These are phyloP conservation scores for Saccharomyces hybrid DNA, from an alignment of 1,139 yeast species.

Conservation along the genomic window DNA sequence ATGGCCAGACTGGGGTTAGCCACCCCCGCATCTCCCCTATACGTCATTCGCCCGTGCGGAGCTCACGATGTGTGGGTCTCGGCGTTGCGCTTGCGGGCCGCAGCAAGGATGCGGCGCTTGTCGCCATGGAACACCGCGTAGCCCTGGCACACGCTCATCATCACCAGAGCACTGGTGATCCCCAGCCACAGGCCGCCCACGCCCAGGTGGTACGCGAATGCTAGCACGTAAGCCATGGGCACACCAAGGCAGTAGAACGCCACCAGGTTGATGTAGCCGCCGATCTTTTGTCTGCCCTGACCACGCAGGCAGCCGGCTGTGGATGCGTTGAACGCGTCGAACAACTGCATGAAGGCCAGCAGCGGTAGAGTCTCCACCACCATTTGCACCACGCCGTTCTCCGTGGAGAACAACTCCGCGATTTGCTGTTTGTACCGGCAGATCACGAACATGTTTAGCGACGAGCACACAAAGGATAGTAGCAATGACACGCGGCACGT, in stretches of 20 bases:
- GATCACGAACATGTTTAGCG: conserved; percentile 48
- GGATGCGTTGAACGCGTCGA: conserved; percentile 75
- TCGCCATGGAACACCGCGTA: conserved; percentile 34
- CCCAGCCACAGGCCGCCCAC: conserved; percentile 85
- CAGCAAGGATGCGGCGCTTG: conserved; percentile 32
- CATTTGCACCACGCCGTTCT: conserved; percentile 50
- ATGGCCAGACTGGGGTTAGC: background rate
- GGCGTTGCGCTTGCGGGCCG: conserved; percentile 37
- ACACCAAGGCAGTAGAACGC: conserved; percentile 65
- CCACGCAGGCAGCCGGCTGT: conserved; percentile 82
- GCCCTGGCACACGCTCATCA: conserved; percentile 57
- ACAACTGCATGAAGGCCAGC: conserved; percentile 63
- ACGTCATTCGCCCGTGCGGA: background rate
- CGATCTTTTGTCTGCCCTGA: conserved; percentile 77
- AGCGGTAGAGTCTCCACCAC: conserved; percentile 52
- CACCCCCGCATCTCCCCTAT: background rate
- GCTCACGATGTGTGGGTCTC: conserved; percentile 37
- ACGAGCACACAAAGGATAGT: conserved; percentile 42
- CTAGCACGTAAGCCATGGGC: conserved; percentile 63
- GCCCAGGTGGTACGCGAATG: conserved; percentile 47
- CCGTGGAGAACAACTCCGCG: conserved; percentile 64
- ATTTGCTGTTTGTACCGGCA: conserved; percentile 46
- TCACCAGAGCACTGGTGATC: conserved; percentile 60
- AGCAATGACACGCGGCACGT: conserved; percentile 26
- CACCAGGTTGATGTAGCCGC: conserved; percentile 69